A percentile compares a stretch with the other conserved stretches of the same genome.
phyloP scores from a whole-genome alignment of 768 basidiomycete genomes.

The Leccinum subgranulosum region DNA sequence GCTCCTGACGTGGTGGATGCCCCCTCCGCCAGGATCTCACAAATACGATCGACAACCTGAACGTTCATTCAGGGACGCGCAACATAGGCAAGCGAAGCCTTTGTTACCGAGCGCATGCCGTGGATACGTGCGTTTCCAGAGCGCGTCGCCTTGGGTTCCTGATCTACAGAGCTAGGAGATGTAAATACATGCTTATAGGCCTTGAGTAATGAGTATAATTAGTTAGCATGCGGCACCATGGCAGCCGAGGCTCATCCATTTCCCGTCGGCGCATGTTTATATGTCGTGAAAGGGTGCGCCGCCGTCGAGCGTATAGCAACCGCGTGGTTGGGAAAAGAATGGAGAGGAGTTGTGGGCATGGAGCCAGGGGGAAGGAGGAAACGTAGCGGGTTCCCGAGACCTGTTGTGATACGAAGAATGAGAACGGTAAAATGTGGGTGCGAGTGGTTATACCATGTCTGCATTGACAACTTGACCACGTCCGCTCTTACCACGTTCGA shows the following conservation, averaged over 20 bases:
- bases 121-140: too few relatives aligned
- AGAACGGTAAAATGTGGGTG: neutral
- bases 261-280: constrained; percentile 69
- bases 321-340: constrained; percentile 44
- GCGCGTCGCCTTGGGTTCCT: too few relatives aligned
- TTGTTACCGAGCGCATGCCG: too few relatives aligned
- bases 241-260: constrained; percentile 76
- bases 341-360: constrained; percentile 33
- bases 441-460: constrained; percentile 60
- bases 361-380: constrained; percentile 65
- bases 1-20: constrained; percentile 86
- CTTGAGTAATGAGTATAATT: neutral
- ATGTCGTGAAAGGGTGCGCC: constrained; percentile 76
- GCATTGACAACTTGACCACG: constrained; percentile 70
- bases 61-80: too few relatives aligned
- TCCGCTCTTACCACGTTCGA: constrained; percentile 63
- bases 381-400: constrained; percentile 78
- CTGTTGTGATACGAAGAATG: constrained; percentile 34
- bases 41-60: too few relatives aligned
- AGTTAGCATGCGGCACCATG: neutral
- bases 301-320: constrained; percentile 65
- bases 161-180: neutral
- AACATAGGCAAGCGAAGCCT: too few relatives aligned
- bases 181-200: neutral
- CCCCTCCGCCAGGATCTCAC: too few relatives aligned